Evolutionary conservation across 805 yeast genomes (phyloP).

Genomic region (Sugiyamaella marilandica): DNA sequence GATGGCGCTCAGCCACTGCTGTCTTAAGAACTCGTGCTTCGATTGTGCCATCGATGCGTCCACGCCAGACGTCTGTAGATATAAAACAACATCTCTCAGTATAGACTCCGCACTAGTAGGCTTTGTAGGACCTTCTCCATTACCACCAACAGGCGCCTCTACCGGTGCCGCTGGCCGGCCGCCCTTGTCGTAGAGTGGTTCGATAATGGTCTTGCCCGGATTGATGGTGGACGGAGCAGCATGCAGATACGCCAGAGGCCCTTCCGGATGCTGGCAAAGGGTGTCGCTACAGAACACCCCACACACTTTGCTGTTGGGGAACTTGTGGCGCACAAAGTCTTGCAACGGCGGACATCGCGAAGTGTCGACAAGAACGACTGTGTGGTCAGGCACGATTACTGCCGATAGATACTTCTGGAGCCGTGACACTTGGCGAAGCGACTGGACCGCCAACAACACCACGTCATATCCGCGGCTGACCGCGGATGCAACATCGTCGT

Average conservation of each 20-base stretch:
- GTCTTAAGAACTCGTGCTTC: conserved; percentile 12
- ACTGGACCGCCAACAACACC: conserved; percentile 12
- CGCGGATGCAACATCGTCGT: conserved; percentile 1
- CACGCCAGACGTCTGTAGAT: conserved; percentile 22
- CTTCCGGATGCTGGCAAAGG: conserved; percentile 12
- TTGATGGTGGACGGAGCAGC: neutral
- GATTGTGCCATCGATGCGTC: conserved; percentile 15
- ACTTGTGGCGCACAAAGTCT: conserved; percentile 11
- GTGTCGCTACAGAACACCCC: conserved; percentile 15
- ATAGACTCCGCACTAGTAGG: neutral
- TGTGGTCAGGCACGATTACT: conserved; percentile 17
- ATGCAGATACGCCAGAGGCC: neutral
- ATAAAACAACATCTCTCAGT: conserved; percentile 13
- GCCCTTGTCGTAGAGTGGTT: conserved; percentile 5
- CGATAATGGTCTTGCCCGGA: conserved; percentile 9
- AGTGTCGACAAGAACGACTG: conserved; percentile 20
- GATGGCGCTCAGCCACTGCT: conserved; percentile 82
- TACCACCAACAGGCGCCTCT: conserved; percentile 6
- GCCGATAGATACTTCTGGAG: conserved; percentile 4
- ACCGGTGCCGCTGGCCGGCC: neutral
- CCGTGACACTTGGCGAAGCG: conserved; percentile 9
- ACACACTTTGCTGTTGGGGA: conserved; percentile 19
- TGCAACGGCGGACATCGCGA: conserved; percentile 16
- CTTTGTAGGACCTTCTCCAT: neutral
- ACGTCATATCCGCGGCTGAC: conserved; percentile 6